Evolutionary conservation across 2,329 filamentous ascomycete species (phyloP), one percentile per base, ranked within the genome.

Genomic region (Beauveria bassiana): DNA sequence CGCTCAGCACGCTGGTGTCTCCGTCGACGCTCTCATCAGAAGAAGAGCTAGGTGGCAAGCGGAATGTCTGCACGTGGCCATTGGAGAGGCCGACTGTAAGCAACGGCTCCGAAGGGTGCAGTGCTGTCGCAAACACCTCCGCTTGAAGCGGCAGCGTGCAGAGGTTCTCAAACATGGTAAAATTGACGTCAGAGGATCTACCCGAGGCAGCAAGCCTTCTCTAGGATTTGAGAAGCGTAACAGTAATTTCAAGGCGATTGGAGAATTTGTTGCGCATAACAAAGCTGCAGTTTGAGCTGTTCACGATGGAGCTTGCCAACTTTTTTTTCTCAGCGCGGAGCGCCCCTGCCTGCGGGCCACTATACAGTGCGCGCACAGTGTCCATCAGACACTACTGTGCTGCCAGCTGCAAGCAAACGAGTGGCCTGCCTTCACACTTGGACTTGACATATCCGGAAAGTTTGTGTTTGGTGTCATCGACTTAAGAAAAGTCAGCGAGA

Each of bases 61-160:
- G 86, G 70, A 91, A 93, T 47, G 88, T 90, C 73, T 96, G 85
- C 65, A 98, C 92, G 73, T 95, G 91, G 63, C 93, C 93, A 60
- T 83, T 88, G 18, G 89, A 86, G 28, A 97, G 82, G 18, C 95
- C 95, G 53, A 96, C 90, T 0, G 92, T 90, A 64, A 99, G 81
- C 56, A 99, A 78, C 16, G 93, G 91, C 72, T 93, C 86, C 1
- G 82, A 84, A 1, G 95, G 93, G 72, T 99, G 95, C 22, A 96
- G 79, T 14, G 88, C 89, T 74, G 96, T 92, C 1, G 91, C 77
- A 77, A 99, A 98, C 69, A 99, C 81, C 70, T 98, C 95, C 62
- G 90, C 84, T 62, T 85, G 84, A 52, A 98, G 85, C 65, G 93
- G 92, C 51, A 98, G 85, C 28, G 90, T 91, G 80, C 93, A 97